A percentile compares a stretch with the other conserved stretches of the same genome.
These are phyloP conservation scores for Fraxinus excelsior DNA, from an alignment of 257 asterid species.

Conservation along the genomic window DNA sequence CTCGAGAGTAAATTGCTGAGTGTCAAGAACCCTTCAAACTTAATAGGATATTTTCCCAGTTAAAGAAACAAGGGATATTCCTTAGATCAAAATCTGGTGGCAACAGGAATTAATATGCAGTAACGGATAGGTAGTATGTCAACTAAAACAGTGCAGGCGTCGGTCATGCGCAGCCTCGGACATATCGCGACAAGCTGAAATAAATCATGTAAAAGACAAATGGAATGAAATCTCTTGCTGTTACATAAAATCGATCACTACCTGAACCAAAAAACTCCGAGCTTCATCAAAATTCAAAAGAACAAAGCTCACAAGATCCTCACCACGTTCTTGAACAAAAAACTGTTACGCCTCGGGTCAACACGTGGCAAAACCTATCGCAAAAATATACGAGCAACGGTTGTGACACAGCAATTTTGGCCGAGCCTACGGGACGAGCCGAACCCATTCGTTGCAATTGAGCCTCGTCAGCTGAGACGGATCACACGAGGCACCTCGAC, in stretches of 20 bases:
- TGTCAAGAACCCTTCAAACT: slow-evolving; percentile 54
- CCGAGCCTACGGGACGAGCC: too few species aligned
- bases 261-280: slow-evolving; percentile 84
- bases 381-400: too few species aligned
- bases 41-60: slow-evolving; percentile 87
- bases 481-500: too few species aligned
- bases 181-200: slow-evolving; percentile 23
- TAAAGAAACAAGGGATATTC: slow-evolving; percentile 18
- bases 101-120: slow-evolving; percentile 20
- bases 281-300: slow-evolving; percentile 82
- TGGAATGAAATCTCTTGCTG: slow-evolving; percentile 13
- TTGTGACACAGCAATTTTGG: too few species aligned
- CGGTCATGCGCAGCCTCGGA: slow-evolving; percentile 88
- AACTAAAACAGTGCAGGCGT: slow-evolving; percentile 80
- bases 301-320: slow-evolving; percentile 86
- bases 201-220: slow-evolving; percentile 19
- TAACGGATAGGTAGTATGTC: slow-evolving; percentile 25
- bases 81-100: slow-evolving; percentile 22
- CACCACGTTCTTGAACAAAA: slow-evolving; percentile 97
- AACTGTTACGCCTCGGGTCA: slow-evolving; percentile 6
- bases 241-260: slow-evolving; percentile 20
- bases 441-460: too few species aligned
- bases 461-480: too few species aligned
- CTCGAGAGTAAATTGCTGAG: slow-evolving; percentile 66
- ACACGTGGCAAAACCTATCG: too few species aligned